Evolutionary conservation across 2,329 filamentous ascomycete genomes (phyloP), one percentile per base, ranked within the genome.

Genomic region (Diaporthe amygdali): DNA sequence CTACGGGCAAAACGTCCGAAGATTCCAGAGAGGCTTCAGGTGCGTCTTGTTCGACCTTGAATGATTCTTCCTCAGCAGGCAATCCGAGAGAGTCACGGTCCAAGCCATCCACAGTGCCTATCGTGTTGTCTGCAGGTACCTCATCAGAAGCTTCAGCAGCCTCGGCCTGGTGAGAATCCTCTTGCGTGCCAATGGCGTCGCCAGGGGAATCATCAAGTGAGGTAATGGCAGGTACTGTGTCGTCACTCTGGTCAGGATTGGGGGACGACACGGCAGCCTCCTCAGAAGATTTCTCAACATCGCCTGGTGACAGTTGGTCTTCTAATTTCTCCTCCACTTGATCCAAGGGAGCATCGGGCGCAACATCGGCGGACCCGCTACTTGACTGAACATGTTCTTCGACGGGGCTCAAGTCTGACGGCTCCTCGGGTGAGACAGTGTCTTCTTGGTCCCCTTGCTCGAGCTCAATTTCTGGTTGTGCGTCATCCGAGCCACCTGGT

Each of bases 11-110:
- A 20, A 63, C 59, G n/a, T 37, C 59, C 3, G 59, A 63, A 25
- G 59, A 63, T 37, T 54, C 55, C 12, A 71, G 47, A 5, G 64
- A 51, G n/a, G 66, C 51, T 20, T 41, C 69, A 67, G 44, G 47
- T 27, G 56, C 34, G n/a, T 46, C 37, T 34, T 34, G 46, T 12
- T 68, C 46, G 37, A 6, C 46, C 5, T n/a, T 25, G 39, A 34
- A 15, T 22, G 32, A 32, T 27, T 61, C 44, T 46, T 12, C 56
- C 39, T 12, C 56, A 10, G 32, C 12, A 15, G 25, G 46, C 27
- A 22, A n/a, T 5, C 17, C 56, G 17, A 52, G 49, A 15, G 49
- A 32, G 9, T 32, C 27, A 52, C 15, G 49, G 10, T 46, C 56
- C 39, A 34, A 7, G 12, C 34, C 56, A 15, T 47, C 39, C 27